Conservation (phyloP, 148 eudicot species). For the Heliamphora exappendiculata region DNA sequence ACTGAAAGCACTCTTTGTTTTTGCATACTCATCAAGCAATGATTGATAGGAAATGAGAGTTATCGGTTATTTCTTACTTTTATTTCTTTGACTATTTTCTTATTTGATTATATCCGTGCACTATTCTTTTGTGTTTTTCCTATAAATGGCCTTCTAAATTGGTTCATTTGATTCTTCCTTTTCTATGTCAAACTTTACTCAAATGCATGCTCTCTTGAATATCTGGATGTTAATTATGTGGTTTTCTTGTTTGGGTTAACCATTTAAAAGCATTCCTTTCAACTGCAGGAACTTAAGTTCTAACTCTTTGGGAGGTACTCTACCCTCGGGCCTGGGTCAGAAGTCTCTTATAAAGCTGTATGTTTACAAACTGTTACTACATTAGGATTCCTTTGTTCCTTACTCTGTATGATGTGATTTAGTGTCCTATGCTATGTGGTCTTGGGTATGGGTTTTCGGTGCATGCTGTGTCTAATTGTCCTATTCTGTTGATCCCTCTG, state of each 20-base stretch:
- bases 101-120: not conserved
- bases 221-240: constrained; percentile 3
- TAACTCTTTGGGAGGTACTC: constrained; percentile 64
- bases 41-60: no score
- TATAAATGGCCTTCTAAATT: not conserved
- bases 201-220: not conserved
- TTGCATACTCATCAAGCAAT: not conserved
- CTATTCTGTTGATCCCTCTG: no score
- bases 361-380: constrained; percentile 18
- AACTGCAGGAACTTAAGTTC: constrained; percentile 77
- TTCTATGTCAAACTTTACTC: not conserved
- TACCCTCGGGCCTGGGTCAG: constrained; percentile 79
- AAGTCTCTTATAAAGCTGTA: constrained; percentile 76
- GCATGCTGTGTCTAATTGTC: no score
- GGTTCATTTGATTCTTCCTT: not conserved
- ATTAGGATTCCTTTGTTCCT: constrained; percentile 2
- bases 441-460: no score
- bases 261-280: constrained; percentile 1
- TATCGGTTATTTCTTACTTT: no score
- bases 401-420: not conserved
- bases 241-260: not conserved
- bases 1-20: not conserved
- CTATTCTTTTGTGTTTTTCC: not conserved
- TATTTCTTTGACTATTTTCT: not conserved
- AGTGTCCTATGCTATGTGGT: no score